Base-by-base conservation (phyloP, 495 filamentous ascomycete genomes). In the Amniculicola lignicola region DNA sequence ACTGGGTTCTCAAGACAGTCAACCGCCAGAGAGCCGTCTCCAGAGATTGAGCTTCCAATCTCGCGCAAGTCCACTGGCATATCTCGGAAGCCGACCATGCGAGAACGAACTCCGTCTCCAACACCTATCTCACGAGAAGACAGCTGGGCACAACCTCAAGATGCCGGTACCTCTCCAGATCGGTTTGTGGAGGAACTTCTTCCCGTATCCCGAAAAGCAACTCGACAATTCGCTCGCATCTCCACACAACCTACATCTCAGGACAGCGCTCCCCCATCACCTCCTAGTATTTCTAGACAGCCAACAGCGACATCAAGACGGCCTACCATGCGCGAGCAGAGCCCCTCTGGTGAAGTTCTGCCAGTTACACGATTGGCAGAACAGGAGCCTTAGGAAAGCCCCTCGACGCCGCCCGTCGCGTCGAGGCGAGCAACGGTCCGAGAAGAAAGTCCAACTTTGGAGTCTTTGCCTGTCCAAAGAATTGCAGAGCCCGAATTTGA, bases 81-180 rank as follows among this genome's bases (percentile, higher is more conserved):
- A 4, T 51, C 47, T 10, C 23, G 47, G 23, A 5, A 18, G 23
- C 21, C 47, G 25, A 51, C 33, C 6, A n/a, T 27, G 5, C 35
- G 27, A 22, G 44, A 39, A 25, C 23, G 33, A 36, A n/a, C 47
- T 14, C 31, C 47, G 23, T 51, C 47, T n/a, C n/a, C n/a, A n/a
- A n/a, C n/a, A n/a, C n/a, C n/a, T n/a, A n/a, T n/a, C n/a, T n/a
- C n/a, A n/a, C n/a, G n/a, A n/a, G n/a, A n/a, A n/a, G n/a, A n/a
- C n/a, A n/a, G n/a, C n/a, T n/a, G n/a, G n/a, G n/a, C n/a, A n/a
- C n/a, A n/a, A n/a, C n/a, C n/a, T n/a, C n/a, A n/a, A n/a, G n/a
- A n/a, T n/a, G n/a, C n/a, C n/a, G n/a, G n/a, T n/a, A n/a, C n/a
- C n/a, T n/a, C n/a, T n/a, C n/a, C n/a, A n/a, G n/a, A n/a, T n/a